Base-by-base conservation (phyloP, 306 rosid genomes). In the Vigna hirtella region DNA sequence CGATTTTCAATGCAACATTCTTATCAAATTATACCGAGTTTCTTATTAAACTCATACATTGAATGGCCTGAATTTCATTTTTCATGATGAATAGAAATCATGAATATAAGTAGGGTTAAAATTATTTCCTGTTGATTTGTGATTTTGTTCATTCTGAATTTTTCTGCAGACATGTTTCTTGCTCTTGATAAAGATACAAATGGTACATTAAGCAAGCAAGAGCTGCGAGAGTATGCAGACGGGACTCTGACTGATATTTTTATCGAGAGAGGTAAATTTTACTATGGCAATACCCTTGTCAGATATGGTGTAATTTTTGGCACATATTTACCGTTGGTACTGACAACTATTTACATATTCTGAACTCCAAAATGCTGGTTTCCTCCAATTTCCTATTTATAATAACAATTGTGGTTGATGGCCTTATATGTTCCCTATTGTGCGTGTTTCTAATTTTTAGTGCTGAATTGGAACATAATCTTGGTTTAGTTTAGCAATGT, bases 191-290 rank as follows among this genome's bases (percentile, higher is more conserved):
- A 90, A 82, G 98, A 93, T 85, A 74, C 83, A 57, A 96, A 72
- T 75, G 90, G 89, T 81, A 75, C 97, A 67, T 86, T 96, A 90
- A 90, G 96, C 93, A 96, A 96, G 96, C 96, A 91, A 71, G 98
- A 93, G 89, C 96, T 96, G 81, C 91, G 85, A 73, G 98, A 96
- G 78, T 93, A 96, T 87, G 99, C 97, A 32, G 99, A 96, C 79
- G 98, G 98, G 78, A 90, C 98, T 57, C 82, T 96, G 84, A 93
- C 99, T 18, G 98, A 96, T 81, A 96, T 96, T 82, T 90, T 96
- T 88, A 85, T 96, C 32, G 99, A 96, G 87, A 93, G 99, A 82
- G 99, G 99, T 96, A 81, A 50, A 77, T 26, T 16, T 58, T 49
- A 43, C 69, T 50, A 20, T 32, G 40, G 53, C 56, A 32, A 34